phyloP scores from a whole-genome alignment of 306 rosid species.

The Hylodesmum podocarpum region DNA sequence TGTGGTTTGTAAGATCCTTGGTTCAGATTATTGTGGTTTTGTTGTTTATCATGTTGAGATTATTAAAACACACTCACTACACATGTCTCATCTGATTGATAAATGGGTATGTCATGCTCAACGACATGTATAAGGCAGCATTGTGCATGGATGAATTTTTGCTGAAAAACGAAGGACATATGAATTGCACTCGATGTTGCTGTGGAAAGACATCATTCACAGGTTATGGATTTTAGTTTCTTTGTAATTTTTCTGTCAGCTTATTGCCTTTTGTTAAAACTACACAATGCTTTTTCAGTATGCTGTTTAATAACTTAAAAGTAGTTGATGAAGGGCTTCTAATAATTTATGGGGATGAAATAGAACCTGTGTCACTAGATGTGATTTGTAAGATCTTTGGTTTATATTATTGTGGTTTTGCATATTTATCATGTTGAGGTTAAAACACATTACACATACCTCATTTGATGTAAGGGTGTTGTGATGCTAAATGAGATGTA shows the following conservation, averaged over 20 bases:
- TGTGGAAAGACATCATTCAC: constrained; percentile 22
- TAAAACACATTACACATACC: neutral
- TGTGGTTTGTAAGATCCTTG: neutral
- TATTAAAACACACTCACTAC: neutral
- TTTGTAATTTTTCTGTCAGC: constrained; percentile 11
- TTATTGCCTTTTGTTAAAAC: constrained; percentile 23
- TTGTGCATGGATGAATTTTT: neutral
- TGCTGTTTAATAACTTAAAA: neutral
- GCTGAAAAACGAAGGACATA: neutral
- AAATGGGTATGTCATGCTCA: neutral
- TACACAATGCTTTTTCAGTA: neutral
- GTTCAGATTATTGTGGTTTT: neutral
- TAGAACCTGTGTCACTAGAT: neutral
- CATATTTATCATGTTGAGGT: neutral
- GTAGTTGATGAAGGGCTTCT: neutral
- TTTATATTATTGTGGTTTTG: neutral
- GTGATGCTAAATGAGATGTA: neutral
- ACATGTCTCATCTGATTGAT: neutral
- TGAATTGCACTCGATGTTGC: constrained; percentile 18
- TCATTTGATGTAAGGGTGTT: neutral
- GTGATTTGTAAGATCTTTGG: neutral
- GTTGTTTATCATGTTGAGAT: neutral
- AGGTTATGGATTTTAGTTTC: constrained; percentile 23
- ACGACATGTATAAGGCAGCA: neutral
- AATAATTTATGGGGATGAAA: neutral